phyloP scores from a whole-genome alignment of 345 rosid genomes.

The Brassica nigra region DNA sequence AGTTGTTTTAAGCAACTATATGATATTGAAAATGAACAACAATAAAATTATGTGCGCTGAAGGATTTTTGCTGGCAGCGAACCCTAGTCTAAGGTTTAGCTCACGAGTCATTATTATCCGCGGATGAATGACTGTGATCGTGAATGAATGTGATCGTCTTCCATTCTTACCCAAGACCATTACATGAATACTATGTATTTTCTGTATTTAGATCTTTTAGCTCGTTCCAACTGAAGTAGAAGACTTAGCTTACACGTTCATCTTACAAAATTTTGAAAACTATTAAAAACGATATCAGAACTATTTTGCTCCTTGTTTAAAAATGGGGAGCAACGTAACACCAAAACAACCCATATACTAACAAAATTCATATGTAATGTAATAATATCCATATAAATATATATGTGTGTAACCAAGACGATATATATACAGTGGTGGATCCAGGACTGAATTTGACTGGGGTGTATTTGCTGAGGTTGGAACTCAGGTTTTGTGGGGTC shows the following conservation, averaged over 20 bases:
- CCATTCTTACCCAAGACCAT: slow-evolving; percentile 14
- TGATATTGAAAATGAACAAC: neutral
- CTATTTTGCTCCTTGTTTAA: neutral
- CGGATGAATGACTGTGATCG: slow-evolving; percentile 13
- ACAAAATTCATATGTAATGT: neutral
- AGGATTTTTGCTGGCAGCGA: slow-evolving; percentile 11
- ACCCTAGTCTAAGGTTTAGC: slow-evolving; percentile 41
- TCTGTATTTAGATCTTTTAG: neutral
- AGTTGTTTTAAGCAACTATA: neutral
- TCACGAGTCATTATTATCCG: slow-evolving; percentile 45
- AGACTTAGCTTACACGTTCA: slow-evolving; percentile 22
- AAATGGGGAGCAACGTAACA: neutral
- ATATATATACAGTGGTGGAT: no score
- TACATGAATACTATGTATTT: slow-evolving; percentile 12
- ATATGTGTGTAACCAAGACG: neutral
- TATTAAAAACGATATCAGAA: neutral
- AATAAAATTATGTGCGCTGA: slow-evolving; percentile 1
- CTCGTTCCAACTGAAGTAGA: slow-evolving; percentile 1
- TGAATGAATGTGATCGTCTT: slow-evolving; percentile 30
- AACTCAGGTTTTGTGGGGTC: no score
- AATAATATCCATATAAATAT: neutral
- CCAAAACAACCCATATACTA: neutral
- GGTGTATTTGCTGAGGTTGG: no score
- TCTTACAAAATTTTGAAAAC: neutral
- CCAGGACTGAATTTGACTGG: no score